Evolutionary conservation across 768 basidiomycete species (phyloP), one percentile per base, ranked within the genome.

Genomic region (Chalciporus chontae): DNA sequence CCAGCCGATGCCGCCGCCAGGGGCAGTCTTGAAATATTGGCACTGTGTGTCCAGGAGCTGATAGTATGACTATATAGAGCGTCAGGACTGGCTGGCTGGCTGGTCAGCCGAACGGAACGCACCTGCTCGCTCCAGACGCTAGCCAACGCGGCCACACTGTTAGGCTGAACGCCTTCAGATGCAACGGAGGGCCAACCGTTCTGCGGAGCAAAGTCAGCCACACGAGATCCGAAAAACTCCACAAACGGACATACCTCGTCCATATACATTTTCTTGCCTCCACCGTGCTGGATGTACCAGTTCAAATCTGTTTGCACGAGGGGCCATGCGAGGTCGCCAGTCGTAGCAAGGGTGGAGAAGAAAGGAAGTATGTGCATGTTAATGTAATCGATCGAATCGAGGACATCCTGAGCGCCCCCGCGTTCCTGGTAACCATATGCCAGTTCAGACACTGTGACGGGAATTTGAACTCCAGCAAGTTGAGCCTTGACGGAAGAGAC

Each of bases 131-230:
- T 85, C n/a, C 67, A 61, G 24, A 86, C 69, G 60, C 80, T 72
- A 1, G 85, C 78, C 7, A 85, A 75, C 4, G 87, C 87, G 41
- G 61, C 51, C 0, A 73, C 71, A 54, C 80, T 84, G 62, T 88
- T 89, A 2, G 86, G 79, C 52, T 86, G 71, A 10, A 89, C 84
- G 8, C 78, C 71, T 2, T 62, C 31, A 15, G 77, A 88, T 1
- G 82, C 83, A 41, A 71, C 71, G 0, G 85, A 87, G 1, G 87
- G 87, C 87, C 86, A 89, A 34, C 87, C 85, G 61, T 87, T 89
- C 87, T 88, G 18, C n/a, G 3, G 36, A 41, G 26, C 42, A 40
- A 26, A 8, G 2, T 23, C 55, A 15, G 60, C 14, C 10, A 19
- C 29, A 17, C n/a, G 8, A 34, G 39, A 42, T 8, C 17, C 21